phyloP scores from a whole-genome alignment of 2,329 filamentous ascomycete genomes.

The Colletotrichum zoysiae region DNA sequence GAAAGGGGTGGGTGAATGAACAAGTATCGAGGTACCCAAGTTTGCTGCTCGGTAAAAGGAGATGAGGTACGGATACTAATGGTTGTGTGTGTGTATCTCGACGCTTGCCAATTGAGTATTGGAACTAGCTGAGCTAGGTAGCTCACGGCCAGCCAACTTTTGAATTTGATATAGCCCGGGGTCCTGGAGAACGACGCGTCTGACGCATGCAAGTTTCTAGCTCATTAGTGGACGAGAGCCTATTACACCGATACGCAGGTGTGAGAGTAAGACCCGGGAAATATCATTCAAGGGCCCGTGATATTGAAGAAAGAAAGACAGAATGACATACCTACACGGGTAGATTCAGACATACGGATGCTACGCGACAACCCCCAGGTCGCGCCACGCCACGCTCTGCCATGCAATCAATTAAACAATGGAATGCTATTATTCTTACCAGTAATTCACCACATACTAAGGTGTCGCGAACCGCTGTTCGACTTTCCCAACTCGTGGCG shows the following conservation, averaged over 20 bases:
- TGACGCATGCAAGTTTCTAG: not conserved
- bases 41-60: not conserved
- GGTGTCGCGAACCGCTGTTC: slow-evolving; percentile 2
- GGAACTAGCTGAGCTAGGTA: not conserved
- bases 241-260: not conserved
- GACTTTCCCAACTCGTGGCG: not conserved
- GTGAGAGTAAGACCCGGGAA: not conserved
- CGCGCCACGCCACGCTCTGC: slow-evolving; percentile 5
- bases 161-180: not conserved
- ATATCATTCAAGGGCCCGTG: too few species aligned
- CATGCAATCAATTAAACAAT: slow-evolving; percentile 31
- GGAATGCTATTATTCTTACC: slow-evolving; percentile 9
- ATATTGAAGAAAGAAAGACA: not conserved
- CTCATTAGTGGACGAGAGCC: not conserved
- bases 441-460: not conserved
- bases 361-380: slow-evolving; percentile 7
- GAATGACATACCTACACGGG: too few species aligned
- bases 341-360: not conserved
- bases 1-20: not conserved
- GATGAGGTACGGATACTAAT: not conserved
- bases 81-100: not conserved
- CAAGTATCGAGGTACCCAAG: not conserved
- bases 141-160: not conserved
- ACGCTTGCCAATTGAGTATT: not conserved
- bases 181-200: slow-evolving; percentile 1